A percentile compares a stretch with the other conserved stretches of the same genome.
Conservation (phyloP, 2,329 filamentous ascomycete genomes). For the Colletotrichum caudatum region DNA sequence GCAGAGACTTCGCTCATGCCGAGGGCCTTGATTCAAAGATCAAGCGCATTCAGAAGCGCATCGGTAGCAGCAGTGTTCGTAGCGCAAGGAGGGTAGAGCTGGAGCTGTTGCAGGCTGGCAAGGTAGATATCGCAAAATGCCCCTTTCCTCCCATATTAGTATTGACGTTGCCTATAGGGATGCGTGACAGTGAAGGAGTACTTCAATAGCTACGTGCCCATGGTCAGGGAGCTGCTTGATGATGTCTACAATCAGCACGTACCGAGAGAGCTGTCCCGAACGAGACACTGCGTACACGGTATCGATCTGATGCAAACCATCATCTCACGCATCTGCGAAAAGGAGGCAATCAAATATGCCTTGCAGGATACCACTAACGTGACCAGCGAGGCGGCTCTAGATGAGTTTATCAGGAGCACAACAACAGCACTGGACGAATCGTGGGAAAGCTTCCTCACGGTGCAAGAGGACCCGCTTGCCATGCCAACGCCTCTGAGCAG, state of each 20-base stretch:
- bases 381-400: constrained; percentile 19
- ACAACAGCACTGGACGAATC: constrained; percentile 26
- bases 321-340: constrained; percentile 47
- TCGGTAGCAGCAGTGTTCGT: constrained; percentile 52
- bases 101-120: constrained; percentile 63
- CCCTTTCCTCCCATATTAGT: constrained; percentile 2
- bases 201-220: constrained; percentile 57
- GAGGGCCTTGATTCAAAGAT: constrained; percentile 51
- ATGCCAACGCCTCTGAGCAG: not conserved
- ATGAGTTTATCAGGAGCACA: constrained; percentile 39
- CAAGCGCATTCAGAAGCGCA: constrained; percentile 50
- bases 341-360: constrained; percentile 14
- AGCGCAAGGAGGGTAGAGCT: constrained; percentile 63
- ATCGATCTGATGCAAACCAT: constrained; percentile 57
- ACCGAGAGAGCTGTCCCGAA: constrained; percentile 48
- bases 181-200: constrained; percentile 52
- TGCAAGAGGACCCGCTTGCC: not conserved
- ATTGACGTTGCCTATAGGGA: constrained; percentile 49
- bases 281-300: constrained; percentile 56
- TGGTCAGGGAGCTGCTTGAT: constrained; percentile 57
- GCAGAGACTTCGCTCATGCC: constrained; percentile 50
- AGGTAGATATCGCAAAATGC: constrained; percentile 52
- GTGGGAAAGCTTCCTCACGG: constrained; percentile 8
- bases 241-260: constrained; percentile 52
- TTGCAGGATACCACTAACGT: not conserved